Conservation (phyloP, 1,284 basidiomycete genomes). For the Apiotrichum veenhuisii region DNA sequence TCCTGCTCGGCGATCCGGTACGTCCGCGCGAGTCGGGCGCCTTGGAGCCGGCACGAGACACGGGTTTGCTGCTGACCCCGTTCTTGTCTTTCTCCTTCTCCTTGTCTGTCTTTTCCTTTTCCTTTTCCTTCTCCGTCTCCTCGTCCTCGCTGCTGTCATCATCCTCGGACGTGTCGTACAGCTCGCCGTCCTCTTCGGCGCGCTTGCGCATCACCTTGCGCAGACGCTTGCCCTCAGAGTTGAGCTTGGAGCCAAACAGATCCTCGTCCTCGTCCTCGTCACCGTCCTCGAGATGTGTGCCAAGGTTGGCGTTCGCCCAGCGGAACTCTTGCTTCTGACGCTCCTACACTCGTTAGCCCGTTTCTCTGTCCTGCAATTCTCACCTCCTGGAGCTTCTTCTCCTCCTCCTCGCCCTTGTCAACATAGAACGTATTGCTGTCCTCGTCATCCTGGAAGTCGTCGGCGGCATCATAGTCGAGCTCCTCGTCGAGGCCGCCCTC, state of each 20-base stretch:
- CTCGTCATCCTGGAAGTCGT: constrained; percentile 48
- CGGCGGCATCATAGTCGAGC: constrained; percentile 43
- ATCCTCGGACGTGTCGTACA: constrained; percentile 17
- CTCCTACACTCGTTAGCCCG: constrained; percentile 19
- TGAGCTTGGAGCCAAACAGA: constrained; percentile 34
- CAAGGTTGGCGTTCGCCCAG: constrained; percentile 42
- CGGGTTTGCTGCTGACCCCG: constrained; percentile 16
- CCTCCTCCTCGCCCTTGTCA: constrained; percentile 42
- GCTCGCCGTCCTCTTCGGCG: constrained; percentile 14
- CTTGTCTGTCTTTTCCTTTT: constrained; percentile 25
- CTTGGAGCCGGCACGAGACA: constrained; percentile 11
- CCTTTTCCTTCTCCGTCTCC: constrained; percentile 21
- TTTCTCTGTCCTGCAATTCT: background rate
- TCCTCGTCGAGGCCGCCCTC: constrained; percentile 45
- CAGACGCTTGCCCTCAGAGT: constrained; percentile 35
- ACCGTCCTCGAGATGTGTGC: constrained; percentile 38
- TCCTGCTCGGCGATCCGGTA: constrained; percentile 21
- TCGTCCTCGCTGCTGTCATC: constrained; percentile 22
- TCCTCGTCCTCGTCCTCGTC: constrained; percentile 32
- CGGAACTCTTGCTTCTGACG: constrained; percentile 40
- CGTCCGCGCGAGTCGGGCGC: constrained; percentile 19
- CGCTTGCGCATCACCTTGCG: constrained; percentile 38
- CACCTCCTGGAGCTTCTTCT: constrained; percentile 40
- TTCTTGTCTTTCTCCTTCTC: constrained; percentile 28
- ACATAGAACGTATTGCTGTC: constrained; percentile 45